Conservation (phyloP, 176 grass and related monocot species). For the Musa acuminata region DNA sequence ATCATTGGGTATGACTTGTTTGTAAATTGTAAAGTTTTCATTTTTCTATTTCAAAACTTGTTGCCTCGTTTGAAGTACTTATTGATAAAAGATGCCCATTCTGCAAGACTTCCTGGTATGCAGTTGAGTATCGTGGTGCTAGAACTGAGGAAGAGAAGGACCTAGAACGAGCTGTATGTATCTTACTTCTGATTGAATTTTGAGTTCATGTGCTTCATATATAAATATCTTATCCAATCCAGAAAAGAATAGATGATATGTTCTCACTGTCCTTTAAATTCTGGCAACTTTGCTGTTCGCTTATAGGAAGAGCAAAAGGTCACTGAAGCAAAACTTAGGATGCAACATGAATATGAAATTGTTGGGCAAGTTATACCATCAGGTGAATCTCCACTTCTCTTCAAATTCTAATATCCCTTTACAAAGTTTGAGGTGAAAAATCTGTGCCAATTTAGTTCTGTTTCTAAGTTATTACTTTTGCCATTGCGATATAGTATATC, state of each 20-base stretch:
- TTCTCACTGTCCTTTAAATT: background rate
- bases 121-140: constrained; percentile 43
- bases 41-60: background rate
- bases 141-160: constrained; percentile 33
- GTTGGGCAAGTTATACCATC: background rate
- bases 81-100: constrained; percentile 59
- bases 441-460: background rate
- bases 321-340: constrained; percentile 18
- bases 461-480: background rate
- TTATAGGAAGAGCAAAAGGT: constrained; percentile 25
- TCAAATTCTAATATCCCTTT: background rate
- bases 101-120: constrained; percentile 51
- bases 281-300: background rate
- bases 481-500: background rate
- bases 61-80: constrained; percentile 23
- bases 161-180: constrained; percentile 31
- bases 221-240: background rate
- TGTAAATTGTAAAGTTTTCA: background rate
- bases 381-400: background rate
- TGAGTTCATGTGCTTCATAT: background rate
- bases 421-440: background rate
- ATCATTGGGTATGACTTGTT: background rate
- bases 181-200: background rate
- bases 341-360: constrained; percentile 17
- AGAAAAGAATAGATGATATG: background rate